Conservation (phyloP, 2,329 filamentous ascomycete genomes). For the Neonectria ditissima region DNA sequence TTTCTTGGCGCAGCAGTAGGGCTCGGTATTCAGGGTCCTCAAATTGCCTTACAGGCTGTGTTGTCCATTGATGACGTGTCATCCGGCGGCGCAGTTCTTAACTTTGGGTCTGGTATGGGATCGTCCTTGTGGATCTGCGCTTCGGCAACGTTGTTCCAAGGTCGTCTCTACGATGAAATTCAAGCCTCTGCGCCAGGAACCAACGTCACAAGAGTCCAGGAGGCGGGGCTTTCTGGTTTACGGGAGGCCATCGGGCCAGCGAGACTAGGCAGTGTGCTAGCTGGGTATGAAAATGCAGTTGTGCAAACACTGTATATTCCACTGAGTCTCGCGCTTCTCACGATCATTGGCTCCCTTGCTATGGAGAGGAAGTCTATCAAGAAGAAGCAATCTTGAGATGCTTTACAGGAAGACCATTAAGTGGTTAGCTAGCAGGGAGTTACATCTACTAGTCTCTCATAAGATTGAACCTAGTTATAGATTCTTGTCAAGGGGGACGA, state of each 20-base stretch:
- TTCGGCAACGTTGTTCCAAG: slow-evolving; percentile 41
- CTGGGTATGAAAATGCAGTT: slow-evolving; percentile 39
- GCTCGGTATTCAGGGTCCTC: slow-evolving; percentile 38
- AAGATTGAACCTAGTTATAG: too few relatives aligned
- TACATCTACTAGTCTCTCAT: too few relatives aligned
- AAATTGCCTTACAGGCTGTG: slow-evolving; percentile 36
- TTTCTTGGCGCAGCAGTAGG: slow-evolving; percentile 40
- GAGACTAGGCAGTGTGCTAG: slow-evolving; percentile 26
- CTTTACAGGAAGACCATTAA: neutral
- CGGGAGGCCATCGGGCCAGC: slow-evolving; percentile 31
- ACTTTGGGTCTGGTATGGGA: slow-evolving; percentile 40
- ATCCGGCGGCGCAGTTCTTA: slow-evolving; percentile 39
- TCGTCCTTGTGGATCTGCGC: slow-evolving; percentile 42
- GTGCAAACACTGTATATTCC: slow-evolving; percentile 42
- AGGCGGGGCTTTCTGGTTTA: slow-evolving; percentile 31
- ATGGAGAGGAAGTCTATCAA: slow-evolving; percentile 42
- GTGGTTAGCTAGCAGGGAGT: too few relatives aligned
- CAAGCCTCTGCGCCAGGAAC: slow-evolving; percentile 23
- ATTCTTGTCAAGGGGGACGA: too few relatives aligned
- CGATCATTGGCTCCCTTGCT: slow-evolving; percentile 33
- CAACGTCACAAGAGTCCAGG: slow-evolving; percentile 22
- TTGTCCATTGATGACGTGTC: slow-evolving; percentile 38
- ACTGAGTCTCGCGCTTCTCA: slow-evolving; percentile 31
- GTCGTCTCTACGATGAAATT: slow-evolving; percentile 32
- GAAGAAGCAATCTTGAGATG: slow-evolving; percentile 33